Conservation (phyloP, 495 filamentous ascomycete genomes). For the Cercophora scortea region DNA sequence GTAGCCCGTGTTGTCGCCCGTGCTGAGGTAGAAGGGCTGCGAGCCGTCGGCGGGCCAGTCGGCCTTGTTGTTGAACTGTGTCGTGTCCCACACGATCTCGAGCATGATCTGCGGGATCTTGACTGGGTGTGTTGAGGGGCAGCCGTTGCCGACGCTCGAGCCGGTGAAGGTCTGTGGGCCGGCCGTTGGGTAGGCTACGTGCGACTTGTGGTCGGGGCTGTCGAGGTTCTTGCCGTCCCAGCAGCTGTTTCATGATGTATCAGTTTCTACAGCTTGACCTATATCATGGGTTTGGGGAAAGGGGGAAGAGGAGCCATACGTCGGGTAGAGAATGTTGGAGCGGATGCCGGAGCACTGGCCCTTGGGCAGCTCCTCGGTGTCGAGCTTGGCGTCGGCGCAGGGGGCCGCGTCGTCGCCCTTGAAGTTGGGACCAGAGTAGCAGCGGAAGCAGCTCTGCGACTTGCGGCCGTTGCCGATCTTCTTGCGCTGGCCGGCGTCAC, state of each 20-base stretch:
- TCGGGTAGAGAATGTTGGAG: slow-evolving; percentile 34
- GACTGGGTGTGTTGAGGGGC: slow-evolving; percentile 47
- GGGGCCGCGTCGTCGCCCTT: slow-evolving; percentile 29
- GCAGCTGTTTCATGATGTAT: too few species aligned
- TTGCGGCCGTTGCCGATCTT: slow-evolving; percentile 13
- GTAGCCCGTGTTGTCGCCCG: slow-evolving; percentile 10
- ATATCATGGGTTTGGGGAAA: too few species aligned
- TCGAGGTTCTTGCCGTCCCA: slow-evolving; percentile 60
- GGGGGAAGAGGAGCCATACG: too few species aligned
- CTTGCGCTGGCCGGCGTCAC: slow-evolving; percentile 23
- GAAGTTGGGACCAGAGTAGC: slow-evolving; percentile 28
- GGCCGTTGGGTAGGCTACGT: slow-evolving; percentile 55
- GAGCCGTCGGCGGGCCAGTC: slow-evolving; percentile 35
- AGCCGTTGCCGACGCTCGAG: slow-evolving; percentile 32
- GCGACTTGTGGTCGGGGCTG: slow-evolving; percentile 45
- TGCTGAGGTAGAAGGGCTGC: slow-evolving; percentile 33
- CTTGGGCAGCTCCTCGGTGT: slow-evolving; percentile 20
- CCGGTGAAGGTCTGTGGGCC: slow-evolving; percentile 25
- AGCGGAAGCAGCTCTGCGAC: slow-evolving; percentile 33
- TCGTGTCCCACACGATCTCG: slow-evolving; percentile 48
- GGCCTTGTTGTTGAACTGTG: slow-evolving; percentile 37
- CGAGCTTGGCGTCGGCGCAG: slow-evolving; percentile 22
- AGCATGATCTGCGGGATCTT: slow-evolving; percentile 54
- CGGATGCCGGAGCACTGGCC: slow-evolving; percentile 28
- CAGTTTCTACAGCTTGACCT: too few species aligned